Conservation (phyloP, 108 stramenopile genomes). For the Skeletonema tropicum region DNA sequence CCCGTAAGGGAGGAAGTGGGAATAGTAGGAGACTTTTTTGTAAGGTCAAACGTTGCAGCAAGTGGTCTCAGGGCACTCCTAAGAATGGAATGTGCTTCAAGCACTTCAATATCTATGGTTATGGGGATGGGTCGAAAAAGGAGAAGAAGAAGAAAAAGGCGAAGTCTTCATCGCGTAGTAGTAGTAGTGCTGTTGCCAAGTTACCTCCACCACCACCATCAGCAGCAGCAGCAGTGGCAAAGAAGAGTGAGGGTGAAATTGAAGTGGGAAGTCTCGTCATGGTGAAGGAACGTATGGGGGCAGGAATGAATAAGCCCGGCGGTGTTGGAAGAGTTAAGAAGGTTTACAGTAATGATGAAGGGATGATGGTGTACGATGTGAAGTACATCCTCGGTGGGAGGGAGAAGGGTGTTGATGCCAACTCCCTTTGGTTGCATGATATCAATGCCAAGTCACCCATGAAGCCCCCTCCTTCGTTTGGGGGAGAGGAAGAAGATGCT, state of each 20-base stretch:
- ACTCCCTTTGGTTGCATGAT: conserved; percentile 7
- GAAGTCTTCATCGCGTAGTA: neutral
- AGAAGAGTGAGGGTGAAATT: neutral
- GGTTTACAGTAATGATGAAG: neutral
- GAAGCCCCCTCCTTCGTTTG: neutral
- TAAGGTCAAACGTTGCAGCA: neutral
- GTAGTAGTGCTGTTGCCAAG: neutral
- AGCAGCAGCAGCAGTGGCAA: no score
- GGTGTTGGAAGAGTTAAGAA: conserved; percentile 17
- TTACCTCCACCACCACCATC: no score
- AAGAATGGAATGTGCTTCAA: neutral
- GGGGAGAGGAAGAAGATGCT: neutral
- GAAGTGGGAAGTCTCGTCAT: conserved; percentile 1
- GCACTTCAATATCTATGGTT: neutral
- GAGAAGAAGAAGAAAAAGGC: neutral
- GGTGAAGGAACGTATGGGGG: conserved; percentile 10
- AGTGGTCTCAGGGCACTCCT: neutral
- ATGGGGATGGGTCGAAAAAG: neutral
- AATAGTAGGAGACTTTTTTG: neutral
- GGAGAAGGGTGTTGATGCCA: conserved; percentile 11
- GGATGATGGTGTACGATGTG: conserved; percentile 19
- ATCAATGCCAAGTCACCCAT: neutral
- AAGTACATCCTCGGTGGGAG: conserved; percentile 16
- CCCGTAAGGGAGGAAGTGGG: neutral
- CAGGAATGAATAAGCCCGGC: neutral